These are phyloP conservation scores for Nepenthes alata DNA, from an alignment of 179 eudicot species.

Conservation along the genomic window DNA sequence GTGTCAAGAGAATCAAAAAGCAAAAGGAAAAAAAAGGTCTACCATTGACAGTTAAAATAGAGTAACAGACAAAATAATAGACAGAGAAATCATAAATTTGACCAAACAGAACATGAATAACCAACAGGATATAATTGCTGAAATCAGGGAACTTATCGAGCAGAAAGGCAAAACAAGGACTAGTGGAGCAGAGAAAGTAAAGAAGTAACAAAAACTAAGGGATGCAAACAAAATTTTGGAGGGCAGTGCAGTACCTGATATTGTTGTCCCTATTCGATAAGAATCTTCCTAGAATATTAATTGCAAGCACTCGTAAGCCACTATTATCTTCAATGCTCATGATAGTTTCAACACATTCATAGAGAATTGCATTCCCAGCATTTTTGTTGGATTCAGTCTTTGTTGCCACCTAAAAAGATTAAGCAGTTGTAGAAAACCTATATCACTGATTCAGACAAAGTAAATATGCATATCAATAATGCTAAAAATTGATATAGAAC, in stretches of 20 bases:
- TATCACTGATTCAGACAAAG: background rate
- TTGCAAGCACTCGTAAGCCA: slow-evolving; percentile 93
- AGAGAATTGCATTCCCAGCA: slow-evolving; percentile 94
- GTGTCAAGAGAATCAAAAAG: too few relatives aligned
- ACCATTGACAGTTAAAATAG: too few relatives aligned
- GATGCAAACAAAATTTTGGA: background rate
- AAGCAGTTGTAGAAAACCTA: background rate
- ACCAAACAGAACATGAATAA: too few relatives aligned
- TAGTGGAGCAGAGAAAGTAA: background rate
- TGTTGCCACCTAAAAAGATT: slow-evolving; percentile 74
- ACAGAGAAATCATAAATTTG: too few relatives aligned
- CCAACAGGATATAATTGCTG: too few relatives aligned
- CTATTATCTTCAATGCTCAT: slow-evolving; percentile 92
- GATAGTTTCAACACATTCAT: slow-evolving; percentile 93
- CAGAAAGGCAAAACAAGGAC: background rate
- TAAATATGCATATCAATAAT: background rate
- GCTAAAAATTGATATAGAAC: background rate
- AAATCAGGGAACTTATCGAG: too few relatives aligned
- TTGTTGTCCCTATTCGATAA: slow-evolving; percentile 94
- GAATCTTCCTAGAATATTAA: slow-evolving; percentile 93
- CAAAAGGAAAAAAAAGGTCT: too few relatives aligned
- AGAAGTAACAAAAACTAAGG: background rate
- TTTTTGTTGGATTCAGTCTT: slow-evolving; percentile 97
- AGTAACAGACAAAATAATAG: too few relatives aligned
- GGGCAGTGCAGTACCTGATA: slow-evolving; percentile 45